These are phyloP conservation scores for Beta corolliflora DNA, from an alignment of 179 eudicot genomes.

Conservation along the genomic window DNA sequence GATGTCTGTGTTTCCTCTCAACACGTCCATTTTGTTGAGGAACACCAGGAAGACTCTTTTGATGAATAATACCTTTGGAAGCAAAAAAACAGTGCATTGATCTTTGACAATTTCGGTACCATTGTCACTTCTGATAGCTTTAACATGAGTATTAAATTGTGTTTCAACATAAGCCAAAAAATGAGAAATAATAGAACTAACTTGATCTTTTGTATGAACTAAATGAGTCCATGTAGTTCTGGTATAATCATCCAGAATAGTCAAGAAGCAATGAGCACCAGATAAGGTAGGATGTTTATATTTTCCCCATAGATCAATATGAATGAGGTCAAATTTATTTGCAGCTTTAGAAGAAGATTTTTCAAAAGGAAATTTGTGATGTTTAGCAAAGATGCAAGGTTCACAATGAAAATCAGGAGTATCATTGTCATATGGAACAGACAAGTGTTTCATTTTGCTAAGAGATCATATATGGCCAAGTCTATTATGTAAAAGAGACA, in stretches of 20 bases:
- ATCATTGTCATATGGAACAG: too few species aligned
- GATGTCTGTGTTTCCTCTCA: too few species aligned
- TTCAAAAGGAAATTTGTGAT: too few species aligned
- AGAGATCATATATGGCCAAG: too few species aligned
- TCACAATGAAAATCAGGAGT: not conserved
- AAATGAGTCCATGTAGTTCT: not conserved
- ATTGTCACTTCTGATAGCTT: not conserved
- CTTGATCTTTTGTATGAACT: not conserved
- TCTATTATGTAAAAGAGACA: too few species aligned
- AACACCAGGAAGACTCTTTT: too few species aligned
- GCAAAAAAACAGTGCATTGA: not conserved
- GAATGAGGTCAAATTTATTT: too few species aligned
- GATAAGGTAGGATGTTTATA: too few species aligned
- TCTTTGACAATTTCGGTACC: not conserved
- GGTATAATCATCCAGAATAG: not conserved
- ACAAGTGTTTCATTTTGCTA: too few species aligned
- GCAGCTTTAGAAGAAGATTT: not conserved
- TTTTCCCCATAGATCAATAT: too few species aligned
- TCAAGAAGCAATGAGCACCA: not conserved
- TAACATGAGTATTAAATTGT: not conserved
- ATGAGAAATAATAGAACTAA: too few species aligned
- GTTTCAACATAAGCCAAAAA: not conserved
- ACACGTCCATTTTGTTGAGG: too few species aligned
- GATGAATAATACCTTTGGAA: not conserved
- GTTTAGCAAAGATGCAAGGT: not conserved